Evolutionary conservation across 305 asterid species (phyloP).

Genomic region (Solanum aculeatissimum): DNA sequence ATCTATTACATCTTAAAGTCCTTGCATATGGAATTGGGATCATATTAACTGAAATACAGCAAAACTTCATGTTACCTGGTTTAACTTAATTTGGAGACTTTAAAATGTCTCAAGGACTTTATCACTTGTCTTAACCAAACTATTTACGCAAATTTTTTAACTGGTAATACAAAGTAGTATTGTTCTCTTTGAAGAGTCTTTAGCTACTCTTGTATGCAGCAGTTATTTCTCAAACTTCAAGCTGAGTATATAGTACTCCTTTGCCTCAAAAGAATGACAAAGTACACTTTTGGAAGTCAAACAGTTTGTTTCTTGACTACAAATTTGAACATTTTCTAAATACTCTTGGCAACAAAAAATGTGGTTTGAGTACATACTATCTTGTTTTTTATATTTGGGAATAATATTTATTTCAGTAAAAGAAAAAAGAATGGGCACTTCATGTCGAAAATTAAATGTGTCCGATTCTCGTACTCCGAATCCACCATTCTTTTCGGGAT

Average conservation of each 20-base stretch:
- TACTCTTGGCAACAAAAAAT: neutral
- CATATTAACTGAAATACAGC: neutral
- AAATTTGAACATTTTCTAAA: neutral
- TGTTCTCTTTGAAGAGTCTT: neutral
- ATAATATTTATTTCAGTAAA: neutral
- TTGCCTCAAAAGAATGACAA: neutral
- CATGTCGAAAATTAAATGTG: neutral
- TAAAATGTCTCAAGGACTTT: neutral
- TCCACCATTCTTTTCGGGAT: neutral
- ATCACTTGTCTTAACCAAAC: neutral
- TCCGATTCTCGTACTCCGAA: neutral
- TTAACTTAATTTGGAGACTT: neutral
- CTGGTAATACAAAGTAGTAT: neutral
- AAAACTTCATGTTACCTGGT: neutral
- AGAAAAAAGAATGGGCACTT: neutral
- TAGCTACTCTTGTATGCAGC: neutral
- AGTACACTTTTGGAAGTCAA: neutral
- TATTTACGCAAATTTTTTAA: neutral
- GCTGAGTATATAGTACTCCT: neutral
- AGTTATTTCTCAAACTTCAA: neutral
- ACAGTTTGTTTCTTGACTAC: neutral
- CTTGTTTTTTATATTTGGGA: neutral
- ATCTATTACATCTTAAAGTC: neutral
- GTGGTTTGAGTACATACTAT: neutral
- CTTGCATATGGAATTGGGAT: neutral